Percentiles rank a stretch among this genome's conserved stretches.
phyloP scores from a whole-genome alignment of 352 stramenopile genomes.

The Globisporangium alternatum region DNA sequence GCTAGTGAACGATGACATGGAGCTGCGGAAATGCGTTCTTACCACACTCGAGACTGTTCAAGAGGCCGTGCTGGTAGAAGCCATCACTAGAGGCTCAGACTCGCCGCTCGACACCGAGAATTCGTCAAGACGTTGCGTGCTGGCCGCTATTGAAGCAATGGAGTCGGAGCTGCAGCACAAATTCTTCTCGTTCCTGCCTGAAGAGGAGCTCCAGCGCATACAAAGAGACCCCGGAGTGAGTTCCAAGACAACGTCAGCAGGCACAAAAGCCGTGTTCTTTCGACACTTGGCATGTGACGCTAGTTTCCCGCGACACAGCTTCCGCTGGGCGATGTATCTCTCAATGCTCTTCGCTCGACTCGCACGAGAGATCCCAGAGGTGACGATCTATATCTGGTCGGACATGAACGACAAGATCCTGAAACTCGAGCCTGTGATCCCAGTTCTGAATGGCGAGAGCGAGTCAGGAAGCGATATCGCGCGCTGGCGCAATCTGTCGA shows the following conservation, averaged over 20 bases:
- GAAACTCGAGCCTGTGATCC: conserved; percentile 59
- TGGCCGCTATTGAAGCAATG: conserved; percentile 25
- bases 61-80: not conserved
- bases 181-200: conserved; percentile 32
- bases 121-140: not conserved
- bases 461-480: conserved; percentile 25
- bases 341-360: conserved; percentile 43
- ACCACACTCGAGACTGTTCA: conserved; percentile 34
- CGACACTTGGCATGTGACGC: conserved; percentile 12
- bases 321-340: conserved; percentile 56
- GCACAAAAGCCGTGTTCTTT: conserved; percentile 1
- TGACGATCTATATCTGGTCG: conserved; percentile 62
- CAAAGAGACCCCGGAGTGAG: not conserved
- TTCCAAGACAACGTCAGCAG: not conserved
- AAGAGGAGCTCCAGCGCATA: conserved; percentile 6
- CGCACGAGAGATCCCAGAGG: conserved; percentile 37
- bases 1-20: conserved; percentile 39
- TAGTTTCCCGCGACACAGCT: conserved; percentile 25
- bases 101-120: not conserved
- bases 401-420: conserved; percentile 59
- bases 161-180: conserved; percentile 22
- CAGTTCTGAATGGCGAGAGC: conserved; percentile 14
- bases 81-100: not conserved
- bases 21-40: conserved; percentile 28
- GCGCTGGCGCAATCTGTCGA: conserved; percentile 65